phyloP scores from a whole-genome alignment of 2,329 filamentous ascomycete species.

The Dothiorella sarmentorum region DNA sequence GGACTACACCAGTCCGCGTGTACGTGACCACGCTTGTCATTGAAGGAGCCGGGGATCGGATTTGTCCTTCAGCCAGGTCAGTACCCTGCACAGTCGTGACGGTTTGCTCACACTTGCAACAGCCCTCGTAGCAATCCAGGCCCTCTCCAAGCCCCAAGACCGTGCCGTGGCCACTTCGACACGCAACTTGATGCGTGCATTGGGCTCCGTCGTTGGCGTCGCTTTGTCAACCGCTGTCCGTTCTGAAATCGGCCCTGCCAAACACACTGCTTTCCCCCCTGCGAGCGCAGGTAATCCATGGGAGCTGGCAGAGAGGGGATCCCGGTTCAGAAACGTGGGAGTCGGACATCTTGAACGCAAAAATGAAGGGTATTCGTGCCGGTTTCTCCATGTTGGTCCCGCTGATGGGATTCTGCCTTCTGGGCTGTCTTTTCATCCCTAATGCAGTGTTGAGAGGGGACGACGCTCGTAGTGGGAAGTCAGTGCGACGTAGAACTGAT shows the following conservation, averaged over 20 bases:
- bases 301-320: slow-evolving; percentile 22
- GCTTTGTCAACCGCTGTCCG: slow-evolving; percentile 18
- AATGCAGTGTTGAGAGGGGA: not conserved
- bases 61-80: slow-evolving; percentile 28
- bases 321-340: slow-evolving; percentile 18
- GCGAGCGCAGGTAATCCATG: slow-evolving; percentile 21
- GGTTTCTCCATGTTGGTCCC: slow-evolving; percentile 26
- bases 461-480: too few relatives aligned
- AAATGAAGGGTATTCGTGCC: slow-evolving; percentile 25
- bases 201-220: slow-evolving; percentile 27
- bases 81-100: not conserved
- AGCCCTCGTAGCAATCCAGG: slow-evolving; percentile 30
- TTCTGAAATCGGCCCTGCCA: slow-evolving; percentile 10
- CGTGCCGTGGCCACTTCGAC: slow-evolving; percentile 30
- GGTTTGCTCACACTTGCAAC: not conserved
- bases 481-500: too few relatives aligned
- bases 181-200: slow-evolving; percentile 28
- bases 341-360: slow-evolving; percentile 23
- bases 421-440: not conserved
- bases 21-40: slow-evolving; percentile 25
- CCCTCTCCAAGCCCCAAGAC: slow-evolving; percentile 23
- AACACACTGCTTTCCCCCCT: slow-evolving; percentile 1
- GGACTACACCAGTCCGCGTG: slow-evolving; percentile 21
- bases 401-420: slow-evolving; percentile 27
- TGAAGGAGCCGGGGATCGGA: slow-evolving; percentile 29